These are phyloP conservation scores for Paramecium octaurelia DNA, from an alignment of 73 alveolate species.

Conservation along the genomic window DNA sequence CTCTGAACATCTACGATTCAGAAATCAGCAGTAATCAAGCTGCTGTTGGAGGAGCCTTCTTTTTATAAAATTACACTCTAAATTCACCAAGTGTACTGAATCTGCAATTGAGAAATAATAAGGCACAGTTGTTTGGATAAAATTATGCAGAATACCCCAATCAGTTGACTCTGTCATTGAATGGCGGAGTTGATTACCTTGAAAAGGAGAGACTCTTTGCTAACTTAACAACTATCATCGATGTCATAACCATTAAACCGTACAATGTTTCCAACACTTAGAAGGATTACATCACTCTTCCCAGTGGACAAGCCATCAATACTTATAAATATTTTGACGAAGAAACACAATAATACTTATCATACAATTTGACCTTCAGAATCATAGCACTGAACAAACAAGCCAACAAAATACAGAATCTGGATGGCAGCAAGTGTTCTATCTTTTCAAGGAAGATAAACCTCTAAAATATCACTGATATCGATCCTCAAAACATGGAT, in stretches of 20 bases:
- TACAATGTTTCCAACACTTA: neutral
- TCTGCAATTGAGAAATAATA: neutral
- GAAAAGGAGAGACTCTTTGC: neutral
- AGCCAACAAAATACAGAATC: neutral
- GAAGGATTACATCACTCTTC: neutral
- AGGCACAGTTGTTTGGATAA: neutral
- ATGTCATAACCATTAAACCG: neutral
- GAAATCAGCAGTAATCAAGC: neutral
- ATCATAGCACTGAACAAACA: neutral
- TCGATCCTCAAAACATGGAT: neutral
- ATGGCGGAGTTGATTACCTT: neutral
- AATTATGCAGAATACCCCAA: neutral
- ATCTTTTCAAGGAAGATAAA: neutral
- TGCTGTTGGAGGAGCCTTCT: neutral
- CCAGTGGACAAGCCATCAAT: conserved; percentile 14
- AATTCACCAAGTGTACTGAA: neutral
- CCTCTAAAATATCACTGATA: neutral
- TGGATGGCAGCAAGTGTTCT: neutral
- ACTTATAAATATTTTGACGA: neutral
- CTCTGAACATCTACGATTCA: neutral
- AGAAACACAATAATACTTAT: neutral
- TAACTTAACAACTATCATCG: neutral
- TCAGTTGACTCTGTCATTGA: neutral
- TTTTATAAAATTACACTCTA: no score
- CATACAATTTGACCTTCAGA: neutral